These are phyloP conservation scores for Prunus davidiana DNA, from an alignment of 306 rosid species.

Conservation along the genomic window DNA sequence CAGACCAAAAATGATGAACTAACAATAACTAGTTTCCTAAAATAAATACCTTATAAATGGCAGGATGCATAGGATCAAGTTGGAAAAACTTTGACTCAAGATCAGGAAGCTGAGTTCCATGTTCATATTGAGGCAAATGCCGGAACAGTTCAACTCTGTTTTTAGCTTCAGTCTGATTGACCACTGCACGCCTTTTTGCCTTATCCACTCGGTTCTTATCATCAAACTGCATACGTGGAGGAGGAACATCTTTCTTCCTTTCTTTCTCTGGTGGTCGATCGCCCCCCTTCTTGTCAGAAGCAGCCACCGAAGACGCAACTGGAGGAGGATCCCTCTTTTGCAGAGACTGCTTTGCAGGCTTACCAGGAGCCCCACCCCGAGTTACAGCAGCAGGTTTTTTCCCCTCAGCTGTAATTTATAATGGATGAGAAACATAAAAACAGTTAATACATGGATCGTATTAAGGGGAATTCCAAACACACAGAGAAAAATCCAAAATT, in stretches of 20 bases:
- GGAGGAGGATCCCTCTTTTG: constrained; percentile 49
- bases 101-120: constrained; percentile 66
- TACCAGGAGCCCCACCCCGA: constrained; percentile 30
- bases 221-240: constrained; percentile 84
- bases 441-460: not conserved
- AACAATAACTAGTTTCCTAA: constrained; percentile 6
- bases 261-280: constrained; percentile 66
- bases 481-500: not conserved
- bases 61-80: constrained; percentile 72
- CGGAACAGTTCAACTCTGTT: constrained; percentile 81
- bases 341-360: constrained; percentile 49
- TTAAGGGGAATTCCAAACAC: not conserved
- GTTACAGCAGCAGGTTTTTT: constrained; percentile 38
- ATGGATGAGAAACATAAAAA: constrained; percentile 28
- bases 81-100: constrained; percentile 71
- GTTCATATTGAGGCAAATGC: constrained; percentile 89
- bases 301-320: constrained; percentile 33
- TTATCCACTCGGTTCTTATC: constrained; percentile 66
- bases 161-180: constrained; percentile 74
- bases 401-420: constrained; percentile 40
- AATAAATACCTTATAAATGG: constrained; percentile 67
- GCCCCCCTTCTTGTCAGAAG: constrained; percentile 58
- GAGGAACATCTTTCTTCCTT: constrained; percentile 80
- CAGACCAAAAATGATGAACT: not conserved
- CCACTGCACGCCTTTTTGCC: constrained; percentile 71